Evolutionary conservation across 2,329 filamentous ascomycete species (phyloP).

Genomic region (Pseudogymnoascus sp.): DNA sequence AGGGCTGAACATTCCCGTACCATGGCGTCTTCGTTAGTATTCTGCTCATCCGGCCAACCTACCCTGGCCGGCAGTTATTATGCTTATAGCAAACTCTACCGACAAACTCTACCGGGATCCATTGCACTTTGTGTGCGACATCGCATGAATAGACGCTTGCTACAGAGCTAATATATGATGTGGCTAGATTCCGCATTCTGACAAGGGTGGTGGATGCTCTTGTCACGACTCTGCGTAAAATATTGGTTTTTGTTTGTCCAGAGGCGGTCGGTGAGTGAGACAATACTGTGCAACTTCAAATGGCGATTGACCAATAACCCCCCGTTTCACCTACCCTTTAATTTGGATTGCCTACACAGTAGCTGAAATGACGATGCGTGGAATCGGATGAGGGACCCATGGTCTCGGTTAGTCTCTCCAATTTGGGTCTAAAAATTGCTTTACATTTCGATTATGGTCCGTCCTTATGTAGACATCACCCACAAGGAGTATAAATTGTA

Average conservation of each 20-base stretch:
- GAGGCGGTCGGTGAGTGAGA: neutral
- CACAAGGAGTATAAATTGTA: neutral
- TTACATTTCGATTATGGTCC: neutral
- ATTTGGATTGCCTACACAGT: neutral
- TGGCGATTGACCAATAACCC: neutral
- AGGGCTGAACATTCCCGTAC: no score
- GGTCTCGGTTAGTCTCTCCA: neutral
- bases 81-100: neutral
- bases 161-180: neutral
- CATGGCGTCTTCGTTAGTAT: neutral
- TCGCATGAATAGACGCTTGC: neutral
- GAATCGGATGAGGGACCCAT: neutral
- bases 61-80: neutral
- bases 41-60: neutral
- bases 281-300: neutral
- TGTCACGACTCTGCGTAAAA: neutral
- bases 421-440: neutral
- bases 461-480: neutral
- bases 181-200: neutral
- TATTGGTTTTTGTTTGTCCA: neutral
- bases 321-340: neutral
- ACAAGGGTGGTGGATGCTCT: neutral
- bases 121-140: neutral
- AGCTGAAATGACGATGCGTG: neutral
- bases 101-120: no score